Conservation (phyloP, 768 basidiomycete genomes). For the Coprinopsis cinerea region DNA sequence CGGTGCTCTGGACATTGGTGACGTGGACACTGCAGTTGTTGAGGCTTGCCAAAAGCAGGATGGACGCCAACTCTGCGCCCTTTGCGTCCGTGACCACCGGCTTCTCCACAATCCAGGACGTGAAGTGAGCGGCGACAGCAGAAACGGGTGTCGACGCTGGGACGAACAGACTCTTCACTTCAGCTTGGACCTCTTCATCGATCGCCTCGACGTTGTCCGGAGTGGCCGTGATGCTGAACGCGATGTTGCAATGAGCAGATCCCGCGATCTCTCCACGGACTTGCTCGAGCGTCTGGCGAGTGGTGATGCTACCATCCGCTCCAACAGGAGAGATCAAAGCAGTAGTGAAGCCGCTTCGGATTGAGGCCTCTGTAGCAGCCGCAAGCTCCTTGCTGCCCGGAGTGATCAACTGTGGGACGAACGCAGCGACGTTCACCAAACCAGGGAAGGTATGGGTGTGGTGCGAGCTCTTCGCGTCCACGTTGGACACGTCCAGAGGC, state of each 20-base stretch:
- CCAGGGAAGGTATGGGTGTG: conserved; percentile 88
- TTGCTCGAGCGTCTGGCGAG: conserved; percentile 60
- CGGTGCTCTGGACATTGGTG: conserved; percentile 79
- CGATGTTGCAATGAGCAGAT: conserved; percentile 81
- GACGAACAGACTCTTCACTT: conserved; percentile 83
- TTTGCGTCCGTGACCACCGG: conserved; percentile 93
- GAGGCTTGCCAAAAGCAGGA: conserved; percentile 89
- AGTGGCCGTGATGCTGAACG: conserved; percentile 74
- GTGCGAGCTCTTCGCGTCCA: conserved; percentile 95
- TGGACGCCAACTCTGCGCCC: conserved; percentile 86
- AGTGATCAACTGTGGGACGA: conserved; percentile 66
- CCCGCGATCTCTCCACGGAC: conserved; percentile 60
- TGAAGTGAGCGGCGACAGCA: conserved; percentile 79
- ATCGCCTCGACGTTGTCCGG: conserved; percentile 55
- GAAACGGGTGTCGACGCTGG: conserved; percentile 66
- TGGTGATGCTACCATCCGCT: conserved; percentile 53
- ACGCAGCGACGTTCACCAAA: conserved; percentile 82
- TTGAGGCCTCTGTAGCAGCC: conserved; percentile 70
- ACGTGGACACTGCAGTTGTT: conserved; percentile 87
- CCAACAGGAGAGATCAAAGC: conserved; percentile 74
- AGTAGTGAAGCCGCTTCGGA: conserved; percentile 88
- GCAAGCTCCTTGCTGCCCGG: conserved; percentile 53
- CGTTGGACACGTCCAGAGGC: conserved; percentile 82
- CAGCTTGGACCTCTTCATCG: conserved; percentile 71
- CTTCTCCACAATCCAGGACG: conserved; percentile 86